Evolutionary conservation across 257 asterid genomes (phyloP), one percentile per base, ranked within the genome.

Genomic region (Fraxinus quadrangulata): DNA sequence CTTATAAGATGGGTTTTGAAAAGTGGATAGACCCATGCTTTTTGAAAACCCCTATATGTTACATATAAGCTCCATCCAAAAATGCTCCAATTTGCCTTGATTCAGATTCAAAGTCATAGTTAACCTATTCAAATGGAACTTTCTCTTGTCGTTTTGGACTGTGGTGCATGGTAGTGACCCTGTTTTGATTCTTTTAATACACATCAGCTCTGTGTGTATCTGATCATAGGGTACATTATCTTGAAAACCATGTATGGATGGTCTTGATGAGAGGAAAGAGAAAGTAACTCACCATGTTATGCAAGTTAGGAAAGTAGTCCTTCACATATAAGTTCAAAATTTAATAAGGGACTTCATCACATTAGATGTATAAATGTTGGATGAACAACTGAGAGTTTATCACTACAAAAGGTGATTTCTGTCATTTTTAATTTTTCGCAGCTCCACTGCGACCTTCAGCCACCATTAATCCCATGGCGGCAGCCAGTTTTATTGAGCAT

Each of bases 401-500:
- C 31, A 16, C 61, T 17, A 34, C 23, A 30, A 67, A 24, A 73
- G 76, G 71, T 80, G 39, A 70, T 63, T 49, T 34, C 65, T 40
- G 47, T 2, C 24, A 73, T 49, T 76, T 16, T 34, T 73, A 65
- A 56, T 85, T 67, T 83, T 71, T 83, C 82, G 84, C 87, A 96
- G 98, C 98, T 3, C 98, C 97, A 3, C 75, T 88, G 82, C 88
- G 94, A 28, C 99, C 98, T 71, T 92, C 97, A 73, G 86, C 89
- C 67, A 89, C 89, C 86, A 77, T 96, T 45, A 93, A 96, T 85
- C 67, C 95, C 67, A 88, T 75, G 72, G 99, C 97, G 61, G 99
- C 97, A 6, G 79, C 98, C 78, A 94, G 99, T 33, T 90, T 96
- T 84, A 92, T 96, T 42, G 97, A 88, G 86, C 99, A 93, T 88